Conservation (phyloP, 164 flowering plant genomes). For the Protea cynaroides region DNA sequence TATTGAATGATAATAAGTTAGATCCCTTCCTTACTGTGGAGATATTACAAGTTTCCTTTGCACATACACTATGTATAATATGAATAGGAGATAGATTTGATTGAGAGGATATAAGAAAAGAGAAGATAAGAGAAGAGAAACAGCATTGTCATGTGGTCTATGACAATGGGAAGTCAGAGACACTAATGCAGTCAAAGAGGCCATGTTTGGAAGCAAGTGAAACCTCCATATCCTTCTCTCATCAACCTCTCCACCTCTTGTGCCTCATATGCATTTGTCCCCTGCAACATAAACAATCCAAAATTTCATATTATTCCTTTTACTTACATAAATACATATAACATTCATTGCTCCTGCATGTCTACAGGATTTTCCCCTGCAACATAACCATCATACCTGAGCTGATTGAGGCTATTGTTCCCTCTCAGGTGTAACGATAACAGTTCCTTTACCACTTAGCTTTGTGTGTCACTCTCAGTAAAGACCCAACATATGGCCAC, state of each 20-base stretch:
- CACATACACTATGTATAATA: not conserved
- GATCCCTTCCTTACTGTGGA: not conserved
- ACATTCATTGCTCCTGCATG: too few relatives aligned
- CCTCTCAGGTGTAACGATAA: too few relatives aligned
- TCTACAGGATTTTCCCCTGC: too few relatives aligned
- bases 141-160: slow-evolving; percentile 12
- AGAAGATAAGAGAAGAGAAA: slow-evolving; percentile 10
- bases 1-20: not conserved
- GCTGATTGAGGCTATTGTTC: too few relatives aligned
- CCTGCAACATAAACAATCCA: slow-evolving; percentile 34
- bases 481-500: too few relatives aligned
- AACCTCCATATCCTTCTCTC: slow-evolving; percentile 50
- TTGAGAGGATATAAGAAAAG: slow-evolving; percentile 6
- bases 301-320: not conserved
- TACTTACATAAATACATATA: not conserved
- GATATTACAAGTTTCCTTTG: not conserved
- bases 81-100: slow-evolving; percentile 8
- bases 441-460: too few relatives aligned
- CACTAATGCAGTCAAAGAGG: slow-evolving; percentile 29
- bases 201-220: slow-evolving; percentile 28
- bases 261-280: slow-evolving; percentile 36
- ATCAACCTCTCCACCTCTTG: slow-evolving; percentile 34
- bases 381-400: too few relatives aligned
- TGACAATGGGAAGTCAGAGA: slow-evolving; percentile 8
- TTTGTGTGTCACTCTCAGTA: too few relatives aligned